These are phyloP conservation scores for Jamesozyma hellenica DNA, from an alignment of 805 yeast genomes.

Conservation along the genomic window DNA sequence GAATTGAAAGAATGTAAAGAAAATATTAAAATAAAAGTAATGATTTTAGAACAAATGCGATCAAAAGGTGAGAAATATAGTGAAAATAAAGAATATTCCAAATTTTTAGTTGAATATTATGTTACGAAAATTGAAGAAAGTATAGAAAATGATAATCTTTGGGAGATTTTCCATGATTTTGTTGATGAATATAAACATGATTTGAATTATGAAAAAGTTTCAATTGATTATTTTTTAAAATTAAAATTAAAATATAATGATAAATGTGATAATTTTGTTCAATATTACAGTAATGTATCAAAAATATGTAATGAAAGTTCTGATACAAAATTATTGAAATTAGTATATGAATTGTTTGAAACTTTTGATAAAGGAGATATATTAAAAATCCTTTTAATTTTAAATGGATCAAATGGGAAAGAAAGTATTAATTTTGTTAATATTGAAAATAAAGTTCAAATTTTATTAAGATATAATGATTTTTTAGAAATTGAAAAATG, in stretches of 20 bases:
- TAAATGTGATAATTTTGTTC: constrained; percentile 6
- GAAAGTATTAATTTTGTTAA: constrained; percentile 1
- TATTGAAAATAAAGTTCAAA: constrained; percentile 9
- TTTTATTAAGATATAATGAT: constrained; percentile 18
- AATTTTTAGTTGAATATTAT: constrained; percentile 21
- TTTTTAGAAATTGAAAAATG: constrained; percentile 17
- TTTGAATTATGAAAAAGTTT: constrained; percentile 19
- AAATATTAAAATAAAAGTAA: constrained; percentile 15
- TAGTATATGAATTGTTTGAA: constrained; percentile 5
- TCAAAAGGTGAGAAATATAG: constrained; percentile 1
- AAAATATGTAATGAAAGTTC: constrained; percentile 1
- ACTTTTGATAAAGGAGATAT: constrained; percentile 16
- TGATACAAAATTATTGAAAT: not conserved
- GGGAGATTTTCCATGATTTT: constrained; percentile 11
- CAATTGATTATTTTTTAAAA: constrained; percentile 11
- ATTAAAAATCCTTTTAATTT: constrained; percentile 3
- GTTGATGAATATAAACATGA: constrained; percentile 16
- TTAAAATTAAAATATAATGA: constrained; percentile 12
- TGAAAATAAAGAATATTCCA: constrained; percentile 11
- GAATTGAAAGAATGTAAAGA: constrained; percentile 6
- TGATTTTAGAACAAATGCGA: constrained; percentile 19
- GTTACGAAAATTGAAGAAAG: constrained; percentile 14
- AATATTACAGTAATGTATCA: constrained; percentile 5
- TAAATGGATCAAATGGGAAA: constrained; percentile 1
- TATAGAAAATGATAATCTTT: constrained; percentile 11